These are phyloP conservation scores for Ophiocordyceps unilateralis DNA, from an alignment of 2,329 filamentous ascomycete genomes.

Conservation along the genomic window DNA sequence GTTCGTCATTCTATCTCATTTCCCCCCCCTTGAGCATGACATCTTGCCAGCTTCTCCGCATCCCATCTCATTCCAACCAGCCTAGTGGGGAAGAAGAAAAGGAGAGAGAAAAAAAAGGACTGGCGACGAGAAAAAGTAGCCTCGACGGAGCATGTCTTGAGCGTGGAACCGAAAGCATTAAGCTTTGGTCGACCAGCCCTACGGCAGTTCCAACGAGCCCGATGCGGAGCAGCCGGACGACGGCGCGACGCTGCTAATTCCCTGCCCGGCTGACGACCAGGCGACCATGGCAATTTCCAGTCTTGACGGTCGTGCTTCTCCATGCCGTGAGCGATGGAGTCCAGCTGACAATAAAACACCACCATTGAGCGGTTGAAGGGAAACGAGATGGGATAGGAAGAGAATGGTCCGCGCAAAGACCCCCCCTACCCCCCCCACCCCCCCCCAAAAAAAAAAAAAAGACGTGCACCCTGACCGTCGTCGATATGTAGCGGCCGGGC, in stretches of 20 bases:
- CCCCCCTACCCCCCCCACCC: no score
- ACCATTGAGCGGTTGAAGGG: no score
- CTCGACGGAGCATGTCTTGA: background rate
- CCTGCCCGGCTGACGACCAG: background rate
- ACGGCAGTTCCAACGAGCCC: background rate
- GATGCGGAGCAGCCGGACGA: background rate
- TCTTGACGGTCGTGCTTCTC: background rate
- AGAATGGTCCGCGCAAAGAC: background rate
- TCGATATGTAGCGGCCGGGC: background rate
- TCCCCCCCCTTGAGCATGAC: background rate
- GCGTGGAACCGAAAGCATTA: no score
- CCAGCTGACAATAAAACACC: no score
- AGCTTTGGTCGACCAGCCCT: no score
- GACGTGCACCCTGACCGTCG: background rate
- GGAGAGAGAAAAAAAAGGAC: no score
- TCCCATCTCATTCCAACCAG: background rate
- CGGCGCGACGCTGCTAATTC: background rate
- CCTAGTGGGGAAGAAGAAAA: no score
- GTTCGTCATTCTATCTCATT: no score
- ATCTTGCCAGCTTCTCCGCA: background rate
- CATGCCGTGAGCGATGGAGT: background rate
- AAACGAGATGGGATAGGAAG: background rate
- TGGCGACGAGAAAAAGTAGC: background rate
- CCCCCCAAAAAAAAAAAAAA: no score
- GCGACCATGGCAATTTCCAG: background rate